phyloP scores from a whole-genome alignment of 805 yeast genomes.

The Zygotorulaspora danielsina region DNA sequence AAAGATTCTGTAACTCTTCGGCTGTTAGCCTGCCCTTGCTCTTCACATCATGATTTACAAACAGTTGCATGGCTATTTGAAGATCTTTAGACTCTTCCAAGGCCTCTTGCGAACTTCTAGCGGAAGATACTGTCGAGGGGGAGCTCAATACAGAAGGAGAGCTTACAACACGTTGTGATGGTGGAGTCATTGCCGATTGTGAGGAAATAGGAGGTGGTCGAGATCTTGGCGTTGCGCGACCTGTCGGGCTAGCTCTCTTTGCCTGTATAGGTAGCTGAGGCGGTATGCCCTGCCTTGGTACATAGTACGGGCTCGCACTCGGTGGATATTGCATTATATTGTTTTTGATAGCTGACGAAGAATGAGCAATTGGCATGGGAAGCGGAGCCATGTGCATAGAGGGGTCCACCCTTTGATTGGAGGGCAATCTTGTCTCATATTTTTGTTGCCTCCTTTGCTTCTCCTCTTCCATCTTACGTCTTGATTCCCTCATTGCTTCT shows the following conservation, averaged over 20 bases:
- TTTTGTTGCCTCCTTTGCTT: constrained; percentile 24
- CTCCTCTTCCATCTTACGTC: constrained; percentile 27
- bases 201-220: constrained; percentile 12
- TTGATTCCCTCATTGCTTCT: constrained; percentile 33
- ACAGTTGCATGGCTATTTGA: constrained; percentile 31
- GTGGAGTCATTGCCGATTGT: constrained; percentile 8
- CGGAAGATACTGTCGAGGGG: constrained; percentile 10
- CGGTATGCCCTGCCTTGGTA: constrained; percentile 4
- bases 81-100: constrained; percentile 24
- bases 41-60: constrained; percentile 32
- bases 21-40: constrained; percentile 32
- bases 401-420: constrained; percentile 16
- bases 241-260: constrained; percentile 7
- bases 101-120: constrained; percentile 11
- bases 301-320: constrained; percentile 5
- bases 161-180: constrained; percentile 14
- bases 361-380: constrained; percentile 3
- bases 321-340: neutral
- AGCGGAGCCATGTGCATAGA: constrained; percentile 22
- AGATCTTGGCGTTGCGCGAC: constrained; percentile 6
- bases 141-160: constrained; percentile 9
- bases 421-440: constrained; percentile 17
- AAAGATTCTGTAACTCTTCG: constrained; percentile 33
- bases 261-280: constrained; percentile 2
- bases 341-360: neutral